A percentile compares a stretch with the other conserved stretches of the same genome.
phyloP scores from a whole-genome alignment of 176 grass and related monocot species.

The Cenchrus americanus region DNA sequence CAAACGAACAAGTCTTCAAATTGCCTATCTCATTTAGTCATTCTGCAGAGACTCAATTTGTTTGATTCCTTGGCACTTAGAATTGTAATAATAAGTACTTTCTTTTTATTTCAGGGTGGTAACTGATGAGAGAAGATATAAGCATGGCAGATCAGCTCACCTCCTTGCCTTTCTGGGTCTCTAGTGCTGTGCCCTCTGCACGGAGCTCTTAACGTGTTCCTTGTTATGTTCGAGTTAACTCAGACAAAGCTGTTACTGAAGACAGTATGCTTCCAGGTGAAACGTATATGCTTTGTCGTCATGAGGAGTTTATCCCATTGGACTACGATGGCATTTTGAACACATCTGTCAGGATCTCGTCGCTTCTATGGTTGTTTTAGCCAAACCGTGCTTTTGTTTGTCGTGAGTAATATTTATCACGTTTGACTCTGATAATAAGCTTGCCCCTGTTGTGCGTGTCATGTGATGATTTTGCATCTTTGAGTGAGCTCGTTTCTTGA shows the following conservation, averaged over 20 bases:
- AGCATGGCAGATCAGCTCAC: background rate
- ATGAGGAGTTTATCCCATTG: background rate
- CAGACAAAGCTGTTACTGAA: background rate
- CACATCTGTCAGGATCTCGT: too few relatives aligned
- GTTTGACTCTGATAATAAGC: too few relatives aligned
- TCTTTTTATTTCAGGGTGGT: background rate
- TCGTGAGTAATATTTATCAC: too few relatives aligned
- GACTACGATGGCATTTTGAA: too few relatives aligned
- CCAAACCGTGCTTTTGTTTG: too few relatives aligned
- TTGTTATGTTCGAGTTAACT: too few relatives aligned
- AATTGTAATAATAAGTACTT: background rate
- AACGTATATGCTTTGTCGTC: background rate
- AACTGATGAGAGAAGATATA: background rate
- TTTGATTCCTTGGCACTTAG: background rate
- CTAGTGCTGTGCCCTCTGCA: background rate
- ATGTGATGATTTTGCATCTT: too few relatives aligned
- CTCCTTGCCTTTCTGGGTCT: background rate
- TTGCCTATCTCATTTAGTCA: background rate
- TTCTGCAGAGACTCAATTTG: background rate
- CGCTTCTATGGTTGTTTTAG: too few relatives aligned
- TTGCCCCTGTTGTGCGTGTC: too few relatives aligned
- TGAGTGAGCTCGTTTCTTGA: too few relatives aligned
- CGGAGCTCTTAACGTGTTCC: background rate
- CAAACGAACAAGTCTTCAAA: background rate
- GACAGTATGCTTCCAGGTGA: background rate